Percentiles rank a stretch among this genome's conserved stretches.
Evolutionary conservation across 352 stramenopile species (phyloP).

Genomic region (Phytophthora podocarpi): DNA sequence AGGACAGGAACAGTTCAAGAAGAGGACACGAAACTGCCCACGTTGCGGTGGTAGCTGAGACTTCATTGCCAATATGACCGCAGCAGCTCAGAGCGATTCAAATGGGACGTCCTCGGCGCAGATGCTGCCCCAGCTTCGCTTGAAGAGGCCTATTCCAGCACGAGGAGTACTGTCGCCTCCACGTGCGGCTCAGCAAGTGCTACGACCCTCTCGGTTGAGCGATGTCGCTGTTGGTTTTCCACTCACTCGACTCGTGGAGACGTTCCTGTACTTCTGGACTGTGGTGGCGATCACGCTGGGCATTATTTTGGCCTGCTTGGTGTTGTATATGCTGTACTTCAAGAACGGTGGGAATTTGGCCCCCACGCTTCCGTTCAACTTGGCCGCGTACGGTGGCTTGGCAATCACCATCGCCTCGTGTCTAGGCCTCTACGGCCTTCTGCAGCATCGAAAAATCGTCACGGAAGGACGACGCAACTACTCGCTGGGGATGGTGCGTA

Average conservation of each 20-base stretch:
- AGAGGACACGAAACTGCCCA: conserved; percentile 16
- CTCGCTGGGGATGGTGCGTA: conserved; percentile 52
- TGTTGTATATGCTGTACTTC: conserved; percentile 67
- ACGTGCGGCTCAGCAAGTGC: conserved; percentile 2
- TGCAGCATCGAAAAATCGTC: conserved; percentile 59
- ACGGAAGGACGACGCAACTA: conserved; percentile 65
- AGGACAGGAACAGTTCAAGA: conserved; percentile 4
- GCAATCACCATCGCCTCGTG: conserved; percentile 47
- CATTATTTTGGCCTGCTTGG: conserved; percentile 50
- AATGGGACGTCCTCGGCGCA: conserved; percentile 7
- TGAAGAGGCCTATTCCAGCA: conserved; percentile 15
- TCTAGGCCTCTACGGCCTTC: conserved; percentile 51
- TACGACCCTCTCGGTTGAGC: conserved; percentile 3
- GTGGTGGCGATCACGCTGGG: conserved; percentile 58
- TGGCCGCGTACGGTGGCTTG: conserved; percentile 56
- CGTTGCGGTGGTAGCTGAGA: no score
- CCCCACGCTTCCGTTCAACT: conserved; percentile 51
- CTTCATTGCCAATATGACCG: conserved; percentile 19
- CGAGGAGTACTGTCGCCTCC: conserved; percentile 25
- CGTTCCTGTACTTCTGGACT: conserved; percentile 61
- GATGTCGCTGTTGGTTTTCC: conserved; percentile 13
- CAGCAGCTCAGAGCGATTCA: not conserved
- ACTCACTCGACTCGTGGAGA: conserved; percentile 39
- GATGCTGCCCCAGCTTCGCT: conserved; percentile 20
- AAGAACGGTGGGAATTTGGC: conserved; percentile 61